These are phyloP conservation scores for Thamnidium elegans DNA, from an alignment of 192 early-diverging fungal species.

Conservation along the genomic window DNA sequence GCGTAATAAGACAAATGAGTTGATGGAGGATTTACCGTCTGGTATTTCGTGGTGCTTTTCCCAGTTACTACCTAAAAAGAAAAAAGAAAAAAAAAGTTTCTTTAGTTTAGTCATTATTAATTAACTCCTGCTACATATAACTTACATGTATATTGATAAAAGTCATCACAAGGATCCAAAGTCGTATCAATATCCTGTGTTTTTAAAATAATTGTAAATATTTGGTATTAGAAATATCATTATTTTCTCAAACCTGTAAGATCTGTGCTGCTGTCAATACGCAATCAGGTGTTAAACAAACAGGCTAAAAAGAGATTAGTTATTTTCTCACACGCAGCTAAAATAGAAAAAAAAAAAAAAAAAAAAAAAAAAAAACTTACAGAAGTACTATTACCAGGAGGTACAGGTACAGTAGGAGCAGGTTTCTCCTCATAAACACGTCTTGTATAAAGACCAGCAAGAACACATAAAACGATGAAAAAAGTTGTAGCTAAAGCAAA, in stretches of 20 bases:
- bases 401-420: neutral
- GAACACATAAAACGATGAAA: conserved; percentile 30
- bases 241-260: too few relatives aligned
- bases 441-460: conserved; percentile 37
- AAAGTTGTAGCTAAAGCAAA: conserved; percentile 21
- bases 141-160: conserved; percentile 65
- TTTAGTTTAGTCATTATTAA: neutral
- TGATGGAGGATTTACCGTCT: conserved; percentile 51
- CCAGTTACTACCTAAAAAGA: conserved; percentile 55
- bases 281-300: conserved; percentile 59
- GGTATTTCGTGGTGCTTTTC: conserved; percentile 55
- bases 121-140: neutral
- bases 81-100: too few relatives aligned
- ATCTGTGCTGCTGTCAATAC: conserved; percentile 60
- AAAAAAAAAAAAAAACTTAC: conserved; percentile 9
- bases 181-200: conserved; percentile 48
- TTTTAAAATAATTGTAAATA: too few relatives aligned
- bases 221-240: too few relatives aligned
- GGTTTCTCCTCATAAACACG: conserved; percentile 20
- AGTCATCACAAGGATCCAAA: conserved; percentile 66
- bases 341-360: conserved; percentile 3
- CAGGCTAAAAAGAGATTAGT: conserved; percentile 2
- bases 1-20: conserved; percentile 17
- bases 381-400: neutral
- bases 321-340: neutral